These are phyloP conservation scores for Rhexocercosporidium sp. DNA, from an alignment of 2,329 filamentous ascomycete genomes.

Conservation along the genomic window DNA sequence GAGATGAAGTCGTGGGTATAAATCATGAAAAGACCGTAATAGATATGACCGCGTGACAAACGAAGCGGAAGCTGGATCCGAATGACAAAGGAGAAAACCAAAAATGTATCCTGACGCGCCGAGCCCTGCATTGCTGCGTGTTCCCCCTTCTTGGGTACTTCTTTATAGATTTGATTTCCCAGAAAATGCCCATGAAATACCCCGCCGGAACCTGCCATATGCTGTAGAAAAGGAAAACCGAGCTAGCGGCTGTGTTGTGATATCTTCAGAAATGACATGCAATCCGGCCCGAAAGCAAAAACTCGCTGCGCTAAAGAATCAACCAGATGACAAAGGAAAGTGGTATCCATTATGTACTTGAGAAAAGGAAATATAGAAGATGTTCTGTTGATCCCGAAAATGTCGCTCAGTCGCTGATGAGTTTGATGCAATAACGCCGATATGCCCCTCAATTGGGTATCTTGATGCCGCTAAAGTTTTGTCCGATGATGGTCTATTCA, in stretches of 20 bases:
- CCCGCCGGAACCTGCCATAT: conserved; percentile 42
- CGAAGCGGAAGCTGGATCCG: conserved; percentile 36
- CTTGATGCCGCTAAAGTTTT: conserved; percentile 43
- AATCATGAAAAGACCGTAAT: conserved; percentile 33
- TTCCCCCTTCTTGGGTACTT: conserved; percentile 55
- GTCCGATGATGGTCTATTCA: conserved; percentile 29
- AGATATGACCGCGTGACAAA: conserved; percentile 39
- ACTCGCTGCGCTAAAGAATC: conserved; percentile 57
- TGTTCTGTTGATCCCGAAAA: conserved; percentile 38
- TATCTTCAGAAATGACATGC: conserved; percentile 46
- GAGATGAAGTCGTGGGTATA: conserved; percentile 23
- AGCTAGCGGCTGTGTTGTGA: conserved; percentile 45
- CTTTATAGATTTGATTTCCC: conserved; percentile 46
- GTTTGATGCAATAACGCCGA: conserved; percentile 38
- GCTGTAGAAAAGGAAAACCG: conserved; percentile 39
- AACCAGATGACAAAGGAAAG: conserved; percentile 45
- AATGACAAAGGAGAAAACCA: conserved; percentile 40
- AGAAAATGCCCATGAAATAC: conserved; percentile 41
- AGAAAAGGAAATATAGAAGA: conserved; percentile 22
- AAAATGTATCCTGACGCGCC: conserved; percentile 46
- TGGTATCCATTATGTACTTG: conserved; percentile 43
- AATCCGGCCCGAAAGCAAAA: conserved; percentile 49
- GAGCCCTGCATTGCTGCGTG: conserved; percentile 68
- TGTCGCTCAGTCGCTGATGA: conserved; percentile 42
- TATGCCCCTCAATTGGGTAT: conserved; percentile 36